Evolutionary conservation across 768 basidiomycete species (phyloP), one percentile per base, ranked within the genome.

Genomic region (Antrodiella citrinella): DNA sequence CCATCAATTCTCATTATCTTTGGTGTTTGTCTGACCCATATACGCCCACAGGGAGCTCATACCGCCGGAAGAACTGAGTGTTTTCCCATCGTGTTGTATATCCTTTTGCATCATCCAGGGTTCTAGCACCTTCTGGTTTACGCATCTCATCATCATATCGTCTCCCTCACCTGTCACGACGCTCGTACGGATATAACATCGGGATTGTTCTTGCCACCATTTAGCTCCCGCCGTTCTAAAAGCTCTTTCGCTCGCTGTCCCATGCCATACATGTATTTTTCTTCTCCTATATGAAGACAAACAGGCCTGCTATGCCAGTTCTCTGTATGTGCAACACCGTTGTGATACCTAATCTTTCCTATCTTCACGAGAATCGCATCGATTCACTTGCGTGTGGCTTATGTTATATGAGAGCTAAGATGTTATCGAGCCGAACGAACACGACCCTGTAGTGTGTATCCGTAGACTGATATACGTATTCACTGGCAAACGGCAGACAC

Each of bases 51-150:
- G 93, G 95, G 57, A 94, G 86, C 73, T 97, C 94, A 55, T 97
- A 93, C 87, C 90, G 95, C 72, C 82, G 86, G 78, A 98, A 97
- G 82, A 87, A 85, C 76, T 91, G 57, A 59, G 46, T 49, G 49
- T 47, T 52, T 48, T 22, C 46, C 50, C 26, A 44, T 51, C 47
- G 45, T 45, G 7, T 53, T 53, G 48, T 59, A 55, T 56, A 53
- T 54, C 48, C 30, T 26, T 55, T 54, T 45, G n/a, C n/a, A n/a
- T n/a, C 53, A 57, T 48, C 54, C 53, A 61, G 55, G 55, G 42
- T 45, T 45, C 22, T 40, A 26, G 26, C 44, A 44, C 44, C 48
- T 55, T 57, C 42, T 57, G 46, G 53, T 51, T 47, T 47, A 46
- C 47, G 47, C 55, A 53, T 50, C 41, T 51, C 41, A 50, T 25